These are phyloP conservation scores for Ceraceosorus guamensis DNA, from an alignment of 1,284 basidiomycete species.

Conservation along the genomic window DNA sequence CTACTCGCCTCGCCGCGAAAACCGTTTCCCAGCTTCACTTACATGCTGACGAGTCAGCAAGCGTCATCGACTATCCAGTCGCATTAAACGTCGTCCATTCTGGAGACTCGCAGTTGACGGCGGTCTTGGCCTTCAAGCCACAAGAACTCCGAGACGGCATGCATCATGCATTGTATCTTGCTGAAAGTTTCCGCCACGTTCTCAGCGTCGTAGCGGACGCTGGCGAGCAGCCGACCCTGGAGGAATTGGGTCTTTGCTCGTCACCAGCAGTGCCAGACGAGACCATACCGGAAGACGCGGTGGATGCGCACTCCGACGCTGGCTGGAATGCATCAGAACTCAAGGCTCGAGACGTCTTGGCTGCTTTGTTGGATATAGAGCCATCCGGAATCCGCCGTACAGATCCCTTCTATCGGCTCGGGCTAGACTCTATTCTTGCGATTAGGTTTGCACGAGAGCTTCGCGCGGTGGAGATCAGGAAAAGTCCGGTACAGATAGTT, in stretches of 20 bases:
- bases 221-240: too few relatives aligned
- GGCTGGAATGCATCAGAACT: slow-evolving; percentile 17
- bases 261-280: slow-evolving; percentile 15
- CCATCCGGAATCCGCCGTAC: not conserved
- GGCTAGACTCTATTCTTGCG: slow-evolving; percentile 41
- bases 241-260: too few relatives aligned
- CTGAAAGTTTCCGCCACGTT: too few relatives aligned
- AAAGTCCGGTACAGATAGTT: too few relatives aligned
- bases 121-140: slow-evolving; percentile 2
- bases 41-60: slow-evolving; percentile 19
- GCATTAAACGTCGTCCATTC: slow-evolving; percentile 5
- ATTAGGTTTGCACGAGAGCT: slow-evolving; percentile 30
- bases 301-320: slow-evolving; percentile 4
- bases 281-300: slow-evolving; percentile 11
- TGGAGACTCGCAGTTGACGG: not conserved
- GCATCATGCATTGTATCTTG: too few relatives aligned
- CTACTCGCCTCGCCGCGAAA: too few relatives aligned
- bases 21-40: too few relatives aligned
- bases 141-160: not conserved
- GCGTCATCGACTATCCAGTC: slow-evolving; percentile 21
- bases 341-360: slow-evolving; percentile 15
- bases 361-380: not conserved
- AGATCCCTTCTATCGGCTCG: slow-evolving; percentile 30
- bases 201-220: too few relatives aligned
- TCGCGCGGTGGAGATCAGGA: slow-evolving; percentile 6